These are phyloP conservation scores for Staphylotrichum longicolle DNA, from an alignment of 495 filamentous ascomycete genomes.

Conservation along the genomic window DNA sequence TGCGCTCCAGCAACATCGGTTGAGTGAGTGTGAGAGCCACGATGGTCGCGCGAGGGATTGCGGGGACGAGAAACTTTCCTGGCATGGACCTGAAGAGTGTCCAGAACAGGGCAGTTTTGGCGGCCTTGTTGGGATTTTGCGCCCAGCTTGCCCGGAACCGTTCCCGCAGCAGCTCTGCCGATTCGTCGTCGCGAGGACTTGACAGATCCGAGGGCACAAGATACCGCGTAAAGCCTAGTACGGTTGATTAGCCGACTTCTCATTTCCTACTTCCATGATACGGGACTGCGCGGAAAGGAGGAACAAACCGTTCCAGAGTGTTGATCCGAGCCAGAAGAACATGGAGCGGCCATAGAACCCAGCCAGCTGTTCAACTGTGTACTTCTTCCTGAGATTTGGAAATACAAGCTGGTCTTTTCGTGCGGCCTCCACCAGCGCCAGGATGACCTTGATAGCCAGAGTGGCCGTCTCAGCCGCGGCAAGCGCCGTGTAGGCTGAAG, in stretches of 20 bases:
- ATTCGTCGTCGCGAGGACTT: conserved; percentile 12
- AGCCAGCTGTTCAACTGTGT: conserved; percentile 9
- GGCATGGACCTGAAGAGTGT: conserved; percentile 15
- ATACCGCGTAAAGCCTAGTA: background rate
- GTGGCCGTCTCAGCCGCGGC: conserved; percentile 8
- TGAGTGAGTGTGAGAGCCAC: conserved; percentile 12
- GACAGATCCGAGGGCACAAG: conserved; percentile 15
- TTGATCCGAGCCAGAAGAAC: conserved; percentile 15
- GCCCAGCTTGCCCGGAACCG: conserved; percentile 12
- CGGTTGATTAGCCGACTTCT: background rate
- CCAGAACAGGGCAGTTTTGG: conserved; percentile 2
- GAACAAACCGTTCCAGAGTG: conserved; percentile 14
- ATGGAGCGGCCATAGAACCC: conserved; percentile 14
- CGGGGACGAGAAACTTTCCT: conserved; percentile 9
- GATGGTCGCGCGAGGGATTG: conserved; percentile 8
- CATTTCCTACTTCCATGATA: background rate
- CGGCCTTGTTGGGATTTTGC: conserved; percentile 8
- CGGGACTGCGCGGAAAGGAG: background rate
- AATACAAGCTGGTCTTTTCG: conserved; percentile 7
- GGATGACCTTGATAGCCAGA: background rate
- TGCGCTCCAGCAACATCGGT: conserved; percentile 17
- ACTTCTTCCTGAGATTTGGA: conserved; percentile 1
- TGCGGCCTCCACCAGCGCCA: conserved; percentile 3
- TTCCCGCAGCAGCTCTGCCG: conserved; percentile 7
- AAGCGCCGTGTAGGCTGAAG: background rate